Percentiles rank a stretch among this genome's conserved stretches.
Conservation (phyloP, 2,329 filamentous ascomycete species). For the Furcasterigmium furcatum region DNA sequence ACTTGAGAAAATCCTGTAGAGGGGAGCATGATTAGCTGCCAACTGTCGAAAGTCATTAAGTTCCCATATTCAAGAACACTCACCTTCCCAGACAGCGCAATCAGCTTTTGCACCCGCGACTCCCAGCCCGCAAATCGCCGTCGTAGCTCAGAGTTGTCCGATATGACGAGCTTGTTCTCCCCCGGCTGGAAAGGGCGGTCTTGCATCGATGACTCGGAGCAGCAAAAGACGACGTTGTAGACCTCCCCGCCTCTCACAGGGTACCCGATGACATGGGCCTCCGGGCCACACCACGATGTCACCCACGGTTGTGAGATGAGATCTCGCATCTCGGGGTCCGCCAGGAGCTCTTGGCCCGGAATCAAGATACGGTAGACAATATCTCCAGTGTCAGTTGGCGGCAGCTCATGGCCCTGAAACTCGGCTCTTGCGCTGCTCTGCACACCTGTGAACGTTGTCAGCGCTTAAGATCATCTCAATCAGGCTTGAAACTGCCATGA, state of each 20-base stretch:
- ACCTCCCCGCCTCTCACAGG: conserved; percentile 18
- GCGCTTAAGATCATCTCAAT: background rate
- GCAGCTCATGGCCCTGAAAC: conserved; percentile 3
- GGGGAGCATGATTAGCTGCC: background rate
- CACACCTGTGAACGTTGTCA: background rate
- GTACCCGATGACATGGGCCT: conserved; percentile 22
- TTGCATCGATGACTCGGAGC: background rate
- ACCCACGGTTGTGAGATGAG: conserved; percentile 17
- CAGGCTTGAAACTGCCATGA: background rate
- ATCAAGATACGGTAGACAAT: conserved; percentile 22
- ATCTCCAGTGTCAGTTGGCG: conserved; percentile 20
- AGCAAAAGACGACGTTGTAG: conserved; percentile 20
- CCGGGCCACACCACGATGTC: conserved; percentile 22
- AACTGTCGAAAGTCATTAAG: too few relatives aligned
- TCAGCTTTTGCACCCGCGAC: conserved; percentile 1
- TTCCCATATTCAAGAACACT: too few relatives aligned
- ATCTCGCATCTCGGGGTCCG: conserved; percentile 16
- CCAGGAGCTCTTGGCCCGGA: conserved; percentile 15
- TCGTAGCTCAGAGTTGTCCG: background rate
- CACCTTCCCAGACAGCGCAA: background rate
- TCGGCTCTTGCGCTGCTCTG: conserved; percentile 1
- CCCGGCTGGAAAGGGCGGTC: background rate
- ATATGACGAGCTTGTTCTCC: background rate
- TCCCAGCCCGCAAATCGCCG: conserved; percentile 2
- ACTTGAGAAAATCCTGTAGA: background rate